Conservation (phyloP, 2,329 filamentous ascomycete species). For the Lithohypha guttulata region DNA sequence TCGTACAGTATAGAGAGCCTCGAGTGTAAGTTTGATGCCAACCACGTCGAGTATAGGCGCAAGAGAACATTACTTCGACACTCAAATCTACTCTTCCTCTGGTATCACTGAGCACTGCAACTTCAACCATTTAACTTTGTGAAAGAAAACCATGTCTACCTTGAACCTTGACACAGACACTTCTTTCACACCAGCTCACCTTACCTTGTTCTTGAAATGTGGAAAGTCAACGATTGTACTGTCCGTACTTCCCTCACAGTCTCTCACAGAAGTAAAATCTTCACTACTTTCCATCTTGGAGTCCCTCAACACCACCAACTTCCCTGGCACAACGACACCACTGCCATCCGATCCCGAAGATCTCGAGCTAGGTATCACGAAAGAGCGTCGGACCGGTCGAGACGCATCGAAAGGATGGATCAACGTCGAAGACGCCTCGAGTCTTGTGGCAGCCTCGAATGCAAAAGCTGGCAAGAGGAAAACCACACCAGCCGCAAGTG, state of each 20-base stretch:
- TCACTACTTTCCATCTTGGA: conserved; percentile 49
- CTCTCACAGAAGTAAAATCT: conserved; percentile 41
- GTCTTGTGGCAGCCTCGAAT: conserved; percentile 2
- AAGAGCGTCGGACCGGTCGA: conserved; percentile 38
- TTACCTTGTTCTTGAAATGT: conserved; percentile 62
- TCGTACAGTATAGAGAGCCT: too few relatives aligned
- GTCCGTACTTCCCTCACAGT: conserved; percentile 48
- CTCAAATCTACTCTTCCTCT: too few relatives aligned
- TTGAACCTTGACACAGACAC: too few relatives aligned
- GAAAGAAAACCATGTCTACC: too few relatives aligned
- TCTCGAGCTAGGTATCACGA: conserved; percentile 38
- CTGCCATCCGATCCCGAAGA: conserved; percentile 30
- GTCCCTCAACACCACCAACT: conserved; percentile 28
- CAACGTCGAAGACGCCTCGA: conserved; percentile 23
- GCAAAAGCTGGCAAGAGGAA: conserved; percentile 22
- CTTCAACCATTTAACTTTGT: too few relatives aligned
- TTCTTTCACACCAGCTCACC: conserved; percentile 39
- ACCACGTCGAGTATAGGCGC: too few relatives aligned
- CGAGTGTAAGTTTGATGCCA: too few relatives aligned
- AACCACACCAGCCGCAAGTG: conserved; percentile 24
- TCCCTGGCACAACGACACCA: conserved; percentile 29
- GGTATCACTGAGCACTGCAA: too few relatives aligned
- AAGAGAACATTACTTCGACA: too few relatives aligned
- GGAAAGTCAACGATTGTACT: conserved; percentile 61
- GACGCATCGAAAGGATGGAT: conserved; percentile 42